These are phyloP conservation scores for Paramecium tetraurelia DNA, from an alignment of 73 alveolate species.

Conservation along the genomic window DNA sequence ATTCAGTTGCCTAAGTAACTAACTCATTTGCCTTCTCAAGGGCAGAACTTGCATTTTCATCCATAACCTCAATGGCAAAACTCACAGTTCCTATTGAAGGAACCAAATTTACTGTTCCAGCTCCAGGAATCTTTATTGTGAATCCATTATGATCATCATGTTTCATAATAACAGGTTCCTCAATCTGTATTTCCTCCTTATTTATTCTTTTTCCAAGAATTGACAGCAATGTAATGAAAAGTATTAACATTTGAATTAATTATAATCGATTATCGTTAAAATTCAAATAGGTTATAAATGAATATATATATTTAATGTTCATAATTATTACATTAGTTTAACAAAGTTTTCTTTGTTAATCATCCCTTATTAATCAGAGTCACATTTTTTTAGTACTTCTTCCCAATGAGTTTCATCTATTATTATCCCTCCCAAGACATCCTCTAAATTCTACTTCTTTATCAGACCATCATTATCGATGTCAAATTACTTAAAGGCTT, in stretches of 20 bases:
- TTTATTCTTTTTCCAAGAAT: neutral
- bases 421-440: conserved; percentile 19
- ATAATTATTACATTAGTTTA: neutral
- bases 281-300: neutral
- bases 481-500: conserved; percentile 13
- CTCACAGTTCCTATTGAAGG: neutral
- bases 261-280: neutral
- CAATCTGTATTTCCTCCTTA: neutral
- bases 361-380: conserved; percentile 50
- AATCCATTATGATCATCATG: neutral
- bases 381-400: conserved; percentile 44
- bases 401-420: conserved; percentile 57
- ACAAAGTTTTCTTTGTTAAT: conserved; percentile 35
- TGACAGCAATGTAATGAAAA: neutral
- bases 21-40: neutral
- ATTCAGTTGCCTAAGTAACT: neutral
- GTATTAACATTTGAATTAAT: neutral
- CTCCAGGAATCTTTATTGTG: neutral
- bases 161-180: neutral
- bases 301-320: neutral
- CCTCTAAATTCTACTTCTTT: neutral
- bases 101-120: neutral
- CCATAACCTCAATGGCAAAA: conserved; percentile 5
- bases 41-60: neutral
- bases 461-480: conserved; percentile 1